Evolutionary conservation across 495 filamentous ascomycete species (phyloP).

Genomic region (Choiromyces venosus): DNA sequence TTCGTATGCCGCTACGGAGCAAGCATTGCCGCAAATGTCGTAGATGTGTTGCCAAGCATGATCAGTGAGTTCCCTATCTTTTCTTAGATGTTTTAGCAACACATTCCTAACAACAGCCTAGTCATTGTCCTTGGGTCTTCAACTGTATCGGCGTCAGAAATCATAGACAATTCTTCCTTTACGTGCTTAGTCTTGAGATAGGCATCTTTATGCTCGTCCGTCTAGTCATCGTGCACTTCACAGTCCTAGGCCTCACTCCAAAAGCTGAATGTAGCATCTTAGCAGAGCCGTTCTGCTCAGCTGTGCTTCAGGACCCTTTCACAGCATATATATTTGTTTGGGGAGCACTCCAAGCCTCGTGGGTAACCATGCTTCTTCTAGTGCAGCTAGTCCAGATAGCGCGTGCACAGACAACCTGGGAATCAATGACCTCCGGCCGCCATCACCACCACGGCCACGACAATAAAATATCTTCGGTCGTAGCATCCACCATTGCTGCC

Average conservation of each 20-base stretch:
- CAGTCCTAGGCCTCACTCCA: conserved; percentile 10
- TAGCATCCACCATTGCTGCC: conserved; percentile 73
- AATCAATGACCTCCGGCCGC: conserved; percentile 74
- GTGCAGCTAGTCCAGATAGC: conserved; percentile 89
- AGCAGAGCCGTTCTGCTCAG: conserved; percentile 62
- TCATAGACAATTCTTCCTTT: conserved; percentile 88
- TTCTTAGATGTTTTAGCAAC: not conserved
- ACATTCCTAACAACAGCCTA: conserved; percentile 40
- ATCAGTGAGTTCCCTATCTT: conserved; percentile 64
- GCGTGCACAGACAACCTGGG: conserved; percentile 87
- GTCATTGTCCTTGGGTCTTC: conserved; percentile 96
- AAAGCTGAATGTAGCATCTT: conserved; percentile 66
- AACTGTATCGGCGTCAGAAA: conserved; percentile 95
- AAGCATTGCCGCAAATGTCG: conserved; percentile 90
- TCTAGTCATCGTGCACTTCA: conserved; percentile 21
- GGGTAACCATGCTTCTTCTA: conserved; percentile 90
- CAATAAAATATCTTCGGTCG: conserved; percentile 53
- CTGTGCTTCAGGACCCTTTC: conserved; percentile 74
- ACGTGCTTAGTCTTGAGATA: conserved; percentile 67
- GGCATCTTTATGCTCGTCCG: conserved; percentile 57
- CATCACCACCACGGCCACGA: conserved; percentile 48
- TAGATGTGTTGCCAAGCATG: conserved; percentile 91
- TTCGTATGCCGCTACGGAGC: conserved; percentile 80
- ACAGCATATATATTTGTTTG: conserved; percentile 72
- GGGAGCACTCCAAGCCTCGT: conserved; percentile 74